Base-by-base conservation (phyloP, 1,284 basidiomycete species). In the Amylostereum areolatum region DNA sequence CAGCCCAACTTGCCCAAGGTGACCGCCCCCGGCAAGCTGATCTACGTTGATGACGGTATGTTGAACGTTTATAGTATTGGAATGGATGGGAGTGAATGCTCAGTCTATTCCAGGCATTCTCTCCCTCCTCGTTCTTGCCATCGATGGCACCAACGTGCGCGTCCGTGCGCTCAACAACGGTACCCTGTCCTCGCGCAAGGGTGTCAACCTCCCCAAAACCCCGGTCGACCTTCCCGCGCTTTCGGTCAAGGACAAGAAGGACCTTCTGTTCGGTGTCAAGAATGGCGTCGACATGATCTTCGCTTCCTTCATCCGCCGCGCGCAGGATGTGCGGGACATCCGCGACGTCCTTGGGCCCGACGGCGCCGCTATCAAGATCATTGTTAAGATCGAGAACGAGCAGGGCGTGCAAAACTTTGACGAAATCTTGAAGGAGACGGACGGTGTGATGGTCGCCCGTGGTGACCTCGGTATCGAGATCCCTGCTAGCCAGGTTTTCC, bases 211-310 rank as follows among this genome's bases (percentile, higher is more conserved):
- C 52, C 97, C 97, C 62, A 97, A 98, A 72, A 98, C 97, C 57
- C 82, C 89, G 29, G 97, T 99, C 63, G 97, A 99, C 73, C 85
- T 99, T 47, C 97, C 97, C 50, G 92, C 97, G 48, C 85, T 99
- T 48, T 98, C 95, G 51, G 92, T 94, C 52, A 99, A 99, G 81
- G 97, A 99, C 79, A 96, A 95, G 77, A 81, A 85, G 56, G 97
- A 99, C 69, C 74, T 99, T 52, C 70, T 78, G 56, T 99, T 99
- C 58, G 97, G 97, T 71, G 96, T 97, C 66, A 89, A 87, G 77
- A 98, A 99, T 70, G 85, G 87, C 55, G 93, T 99, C 59, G 97
- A 99, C 78, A 99, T 99, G 93, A 73, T 98, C 65, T 98, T 98
- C 65, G 94, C 94, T 12, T 97, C 95, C 2, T 98, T 97, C 67